phyloP scores from a whole-genome alignment of 352 stramenopile species.

The Thalassiosira delicatula region DNA sequence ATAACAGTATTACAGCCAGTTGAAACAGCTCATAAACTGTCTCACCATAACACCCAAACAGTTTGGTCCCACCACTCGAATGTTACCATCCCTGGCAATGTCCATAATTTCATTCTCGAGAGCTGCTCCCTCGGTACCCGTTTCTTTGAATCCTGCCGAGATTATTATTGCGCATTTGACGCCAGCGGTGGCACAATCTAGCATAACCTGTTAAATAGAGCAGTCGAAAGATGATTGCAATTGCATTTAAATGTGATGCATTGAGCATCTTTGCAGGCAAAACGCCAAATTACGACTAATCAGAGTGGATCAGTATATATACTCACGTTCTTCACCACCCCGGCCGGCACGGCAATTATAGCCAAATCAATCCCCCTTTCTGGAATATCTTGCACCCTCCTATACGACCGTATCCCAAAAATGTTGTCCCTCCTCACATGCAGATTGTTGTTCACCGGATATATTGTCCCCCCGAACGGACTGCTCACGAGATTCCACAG shows the following conservation, averaged over 20 bases:
- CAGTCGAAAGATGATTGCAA: too few species aligned
- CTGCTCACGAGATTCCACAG: slow-evolving; percentile 62
- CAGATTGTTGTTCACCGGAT: slow-evolving; percentile 63
- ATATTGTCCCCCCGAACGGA: slow-evolving; percentile 62
- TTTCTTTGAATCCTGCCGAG: slow-evolving; percentile 74
- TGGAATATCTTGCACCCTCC: slow-evolving; percentile 55
- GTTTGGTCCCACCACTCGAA: slow-evolving; percentile 70
- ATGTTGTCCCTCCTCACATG: slow-evolving; percentile 34
- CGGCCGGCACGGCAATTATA: too few species aligned
- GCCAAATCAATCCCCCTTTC: too few species aligned
- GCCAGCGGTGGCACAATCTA: slow-evolving; percentile 64
- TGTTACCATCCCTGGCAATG: slow-evolving; percentile 58
- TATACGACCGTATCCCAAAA: slow-evolving; percentile 65
- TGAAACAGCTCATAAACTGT: not conserved
- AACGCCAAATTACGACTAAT: too few species aligned
- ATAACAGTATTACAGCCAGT: too few species aligned
- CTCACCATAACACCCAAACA: slow-evolving; percentile 65
- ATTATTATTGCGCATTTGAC: slow-evolving; percentile 71
- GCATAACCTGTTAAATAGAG: slow-evolving; percentile 52
- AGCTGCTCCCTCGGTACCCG: slow-evolving; percentile 52
- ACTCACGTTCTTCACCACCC: too few species aligned
- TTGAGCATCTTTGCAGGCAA: too few species aligned
- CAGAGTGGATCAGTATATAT: too few species aligned
- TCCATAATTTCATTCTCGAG: slow-evolving; percentile 59
- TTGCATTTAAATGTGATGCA: too few species aligned